Conservation (phyloP, 257 asterid species). For the Nicotiana paniculata region DNA sequence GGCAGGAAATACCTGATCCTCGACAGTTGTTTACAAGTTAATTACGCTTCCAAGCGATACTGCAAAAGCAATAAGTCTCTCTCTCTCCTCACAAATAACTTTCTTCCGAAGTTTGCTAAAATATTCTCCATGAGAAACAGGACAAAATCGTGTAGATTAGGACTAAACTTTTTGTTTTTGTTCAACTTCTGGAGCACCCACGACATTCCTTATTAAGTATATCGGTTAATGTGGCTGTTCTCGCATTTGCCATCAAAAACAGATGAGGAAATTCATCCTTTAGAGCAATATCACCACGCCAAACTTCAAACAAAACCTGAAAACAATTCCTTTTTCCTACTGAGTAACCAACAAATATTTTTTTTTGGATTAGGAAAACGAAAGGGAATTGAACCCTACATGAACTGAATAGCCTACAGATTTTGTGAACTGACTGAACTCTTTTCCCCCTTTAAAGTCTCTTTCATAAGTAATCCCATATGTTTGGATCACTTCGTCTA, state of each 20-base stretch:
- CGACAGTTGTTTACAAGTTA: background rate
- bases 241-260: background rate
- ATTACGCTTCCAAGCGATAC: background rate
- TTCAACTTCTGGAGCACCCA: background rate
- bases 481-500: background rate
- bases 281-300: background rate
- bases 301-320: background rate
- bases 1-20: background rate
- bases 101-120: background rate
- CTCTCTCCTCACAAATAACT: background rate
- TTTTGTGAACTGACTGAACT: background rate
- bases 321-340: background rate
- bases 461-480: slow-evolving; percentile 3
- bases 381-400: background rate
- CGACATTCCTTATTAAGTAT: background rate
- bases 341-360: background rate
- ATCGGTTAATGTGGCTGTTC: background rate
- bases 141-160: background rate
- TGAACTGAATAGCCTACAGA: background rate
- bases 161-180: background rate
- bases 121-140: background rate
- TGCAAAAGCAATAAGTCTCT: background rate
- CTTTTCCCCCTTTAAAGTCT: background rate
- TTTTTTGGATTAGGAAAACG: background rate
- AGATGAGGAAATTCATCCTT: background rate